Conservation (phyloP, 805 yeast species). For the Cyberlindnera veronae region DNA sequence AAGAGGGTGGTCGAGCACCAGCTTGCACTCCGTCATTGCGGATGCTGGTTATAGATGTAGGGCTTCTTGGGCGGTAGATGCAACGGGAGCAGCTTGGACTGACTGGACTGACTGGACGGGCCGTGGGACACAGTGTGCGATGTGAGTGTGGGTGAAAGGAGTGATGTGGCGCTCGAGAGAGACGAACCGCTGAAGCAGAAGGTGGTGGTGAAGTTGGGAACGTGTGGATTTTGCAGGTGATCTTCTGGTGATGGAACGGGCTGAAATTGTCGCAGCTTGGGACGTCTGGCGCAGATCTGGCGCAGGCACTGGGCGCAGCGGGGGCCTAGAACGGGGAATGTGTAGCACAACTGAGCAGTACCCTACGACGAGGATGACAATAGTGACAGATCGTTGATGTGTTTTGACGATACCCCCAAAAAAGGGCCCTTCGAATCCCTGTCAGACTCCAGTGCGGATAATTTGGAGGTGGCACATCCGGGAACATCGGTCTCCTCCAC, state of each 20-base stretch:
- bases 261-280: conserved; percentile 8
- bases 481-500: too few relatives aligned
- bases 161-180: not conserved
- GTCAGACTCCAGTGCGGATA: too few relatives aligned
- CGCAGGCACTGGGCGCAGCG: conserved; percentile 11
- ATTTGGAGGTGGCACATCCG: too few relatives aligned
- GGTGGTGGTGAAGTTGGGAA: not conserved
- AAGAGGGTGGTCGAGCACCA: conserved; percentile 1
- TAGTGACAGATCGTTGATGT: too few relatives aligned
- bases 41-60: too few relatives aligned
- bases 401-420: too few relatives aligned
- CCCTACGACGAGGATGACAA: too few relatives aligned
- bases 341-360: too few relatives aligned
- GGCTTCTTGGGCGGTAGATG: too few relatives aligned
- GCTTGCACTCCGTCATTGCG: conserved; percentile 5
- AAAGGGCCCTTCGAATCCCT: too few relatives aligned
- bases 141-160: not conserved
- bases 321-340: conserved; percentile 7
- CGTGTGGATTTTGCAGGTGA: too few relatives aligned
- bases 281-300: conserved; percentile 10
- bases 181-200: not conserved
- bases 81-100: too few relatives aligned
- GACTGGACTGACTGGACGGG: not conserved
- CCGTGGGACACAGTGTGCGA: not conserved
- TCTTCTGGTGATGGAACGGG: conserved; percentile 4